phyloP scores from a whole-genome alignment of 352 stramenopile genomes.

The Phytopythium sindhum region DNA sequence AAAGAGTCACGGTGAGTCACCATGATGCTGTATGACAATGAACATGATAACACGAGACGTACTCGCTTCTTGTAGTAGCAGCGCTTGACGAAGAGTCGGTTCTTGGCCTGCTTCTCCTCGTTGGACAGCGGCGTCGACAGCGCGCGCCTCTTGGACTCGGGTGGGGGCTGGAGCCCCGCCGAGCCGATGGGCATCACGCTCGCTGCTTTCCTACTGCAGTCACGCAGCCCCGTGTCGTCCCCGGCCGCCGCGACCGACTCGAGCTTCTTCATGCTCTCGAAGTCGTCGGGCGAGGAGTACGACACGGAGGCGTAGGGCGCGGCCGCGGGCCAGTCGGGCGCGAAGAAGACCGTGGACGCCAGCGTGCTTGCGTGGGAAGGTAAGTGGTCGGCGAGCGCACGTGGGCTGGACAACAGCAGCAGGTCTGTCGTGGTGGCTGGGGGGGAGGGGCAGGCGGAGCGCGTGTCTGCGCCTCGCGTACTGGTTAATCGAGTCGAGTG shows the following conservation, averaged over 20 bases:
- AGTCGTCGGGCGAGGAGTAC: constrained; percentile 1
- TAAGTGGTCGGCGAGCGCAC: neutral
- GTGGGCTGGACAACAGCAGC: neutral
- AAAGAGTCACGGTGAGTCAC: neutral
- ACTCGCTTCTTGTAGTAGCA: constrained; percentile 83
- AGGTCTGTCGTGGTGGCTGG: constrained; percentile 1
- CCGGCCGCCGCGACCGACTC: neutral
- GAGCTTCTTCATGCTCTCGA: constrained; percentile 2
- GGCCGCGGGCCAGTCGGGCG: constrained; percentile 2
- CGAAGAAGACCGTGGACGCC: constrained; percentile 1
- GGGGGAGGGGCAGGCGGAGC: neutral
- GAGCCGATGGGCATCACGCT: neutral
- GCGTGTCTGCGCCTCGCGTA: neutral
- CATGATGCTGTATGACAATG: neutral
- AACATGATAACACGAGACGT: neutral
- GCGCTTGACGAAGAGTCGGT: constrained; percentile 71
- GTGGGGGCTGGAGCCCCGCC: neutral
- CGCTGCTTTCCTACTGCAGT: neutral
- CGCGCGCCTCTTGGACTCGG: constrained; percentile 1
- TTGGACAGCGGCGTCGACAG: constrained; percentile 25
- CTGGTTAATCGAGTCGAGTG: neutral
- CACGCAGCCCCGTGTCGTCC: neutral
- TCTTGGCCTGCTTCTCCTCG: constrained; percentile 56
- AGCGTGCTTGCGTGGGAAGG: constrained; percentile 1
- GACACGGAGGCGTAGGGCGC: neutral